A percentile compares a stretch with the other conserved stretches of the same genome.
Conservation (phyloP, 345 rosid species). For the Syzygium jambos region DNA sequence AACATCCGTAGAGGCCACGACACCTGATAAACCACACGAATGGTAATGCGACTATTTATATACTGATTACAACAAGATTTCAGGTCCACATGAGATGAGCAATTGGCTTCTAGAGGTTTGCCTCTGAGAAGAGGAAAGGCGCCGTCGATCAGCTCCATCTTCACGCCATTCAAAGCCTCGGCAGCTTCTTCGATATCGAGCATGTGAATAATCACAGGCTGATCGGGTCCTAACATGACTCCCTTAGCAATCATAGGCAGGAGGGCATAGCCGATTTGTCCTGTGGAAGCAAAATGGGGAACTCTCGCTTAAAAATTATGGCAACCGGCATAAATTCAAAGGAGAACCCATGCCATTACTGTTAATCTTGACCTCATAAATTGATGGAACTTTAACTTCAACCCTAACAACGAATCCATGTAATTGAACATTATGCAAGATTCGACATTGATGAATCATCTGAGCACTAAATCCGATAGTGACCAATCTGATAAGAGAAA, state of each 20-base stretch:
- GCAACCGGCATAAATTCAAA: background rate
- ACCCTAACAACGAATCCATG: background rate
- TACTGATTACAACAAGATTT: background rate
- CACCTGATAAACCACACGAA: constrained; percentile 17
- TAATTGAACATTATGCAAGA: background rate
- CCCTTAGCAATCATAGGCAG: constrained; percentile 87
- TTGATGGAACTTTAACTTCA: background rate
- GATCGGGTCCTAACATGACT: constrained; percentile 69
- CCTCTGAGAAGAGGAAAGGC: constrained; percentile 81
- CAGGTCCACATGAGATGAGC: background rate
- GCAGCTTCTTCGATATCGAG: constrained; percentile 64
- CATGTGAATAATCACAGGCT: constrained; percentile 73
- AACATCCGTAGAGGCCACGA: constrained; percentile 63
- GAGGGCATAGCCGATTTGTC: constrained; percentile 83
- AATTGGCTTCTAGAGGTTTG: background rate
- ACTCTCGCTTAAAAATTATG: background rate
- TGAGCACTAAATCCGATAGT: background rate
- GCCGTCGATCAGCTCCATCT: constrained; percentile 76
- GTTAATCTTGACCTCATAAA: background rate
- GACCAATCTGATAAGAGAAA: background rate
- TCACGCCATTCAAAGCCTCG: constrained; percentile 52
- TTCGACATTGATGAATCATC: background rate
- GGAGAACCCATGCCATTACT: background rate
- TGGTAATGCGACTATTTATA: background rate
- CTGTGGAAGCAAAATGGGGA: constrained; percentile 19